Percentiles rank a stretch among this genome's conserved stretches.
phyloP scores from a whole-genome alignment of 345 rosid genomes.

The Hevea brasiliensis region DNA sequence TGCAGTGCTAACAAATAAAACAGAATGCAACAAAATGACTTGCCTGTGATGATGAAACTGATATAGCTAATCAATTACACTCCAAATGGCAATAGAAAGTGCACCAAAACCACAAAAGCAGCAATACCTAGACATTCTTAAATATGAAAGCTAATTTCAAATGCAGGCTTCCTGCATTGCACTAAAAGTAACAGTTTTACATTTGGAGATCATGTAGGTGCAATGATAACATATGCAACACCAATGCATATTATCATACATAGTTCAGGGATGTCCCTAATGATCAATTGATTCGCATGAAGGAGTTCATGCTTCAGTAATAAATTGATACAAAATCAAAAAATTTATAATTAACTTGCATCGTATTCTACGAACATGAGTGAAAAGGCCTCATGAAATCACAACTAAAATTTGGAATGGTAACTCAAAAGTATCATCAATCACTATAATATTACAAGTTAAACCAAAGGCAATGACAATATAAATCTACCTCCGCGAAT shows the following conservation, averaged over 20 bases:
- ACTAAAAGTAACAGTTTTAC: background rate
- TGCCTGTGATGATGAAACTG: background rate
- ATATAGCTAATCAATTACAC: background rate
- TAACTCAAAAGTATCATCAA: background rate
- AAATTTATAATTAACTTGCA: background rate
- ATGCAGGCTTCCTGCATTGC: background rate
- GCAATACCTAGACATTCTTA: background rate
- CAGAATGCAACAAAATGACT: background rate
- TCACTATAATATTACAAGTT: background rate
- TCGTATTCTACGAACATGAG: background rate
- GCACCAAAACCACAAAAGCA: background rate
- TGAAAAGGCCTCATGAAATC: too few relatives aligned
- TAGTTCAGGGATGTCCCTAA: too few relatives aligned
- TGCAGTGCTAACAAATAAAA: background rate
- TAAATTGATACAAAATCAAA: background rate
- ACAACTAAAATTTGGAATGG: background rate
- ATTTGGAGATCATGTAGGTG: background rate
- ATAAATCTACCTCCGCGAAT: slow-evolving; percentile 82
- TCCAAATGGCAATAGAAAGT: background rate
- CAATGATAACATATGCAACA: background rate
- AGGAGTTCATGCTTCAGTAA: background rate
- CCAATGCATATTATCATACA: background rate
- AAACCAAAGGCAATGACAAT: background rate
- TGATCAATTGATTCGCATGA: background rate
- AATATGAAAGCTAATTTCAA: background rate